Evolutionary conservation across 2,329 filamentous ascomycete genomes (phyloP).

Genomic region (Blastomyces silverae): DNA sequence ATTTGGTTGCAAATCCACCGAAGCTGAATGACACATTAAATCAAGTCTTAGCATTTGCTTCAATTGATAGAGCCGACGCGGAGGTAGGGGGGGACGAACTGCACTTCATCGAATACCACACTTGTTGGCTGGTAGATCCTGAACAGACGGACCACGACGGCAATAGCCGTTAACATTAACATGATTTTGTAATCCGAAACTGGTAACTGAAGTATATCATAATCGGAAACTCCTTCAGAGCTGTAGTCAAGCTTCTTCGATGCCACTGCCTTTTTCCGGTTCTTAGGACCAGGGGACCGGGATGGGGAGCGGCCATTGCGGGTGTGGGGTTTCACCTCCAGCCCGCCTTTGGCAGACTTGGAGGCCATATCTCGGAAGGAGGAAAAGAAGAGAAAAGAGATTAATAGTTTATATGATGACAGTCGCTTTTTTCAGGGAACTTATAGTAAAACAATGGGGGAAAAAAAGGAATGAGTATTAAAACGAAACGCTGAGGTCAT

Average conservation of each 20-base stretch:
- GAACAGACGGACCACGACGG: slow-evolving; percentile 76
- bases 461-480: not conserved
- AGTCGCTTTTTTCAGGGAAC: slow-evolving; percentile 4
- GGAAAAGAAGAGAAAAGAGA: slow-evolving; percentile 18
- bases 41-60: slow-evolving; percentile 9
- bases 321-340: slow-evolving; percentile 34
- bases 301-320: slow-evolving; percentile 34
- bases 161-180: slow-evolving; percentile 64
- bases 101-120: slow-evolving; percentile 98
- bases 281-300: slow-evolving; percentile 37
- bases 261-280: slow-evolving; percentile 28
- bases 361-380: slow-evolving; percentile 17
- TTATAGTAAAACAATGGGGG: not conserved
- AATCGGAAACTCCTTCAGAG: slow-evolving; percentile 60
- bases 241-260: slow-evolving; percentile 37
- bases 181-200: slow-evolving; percentile 75
- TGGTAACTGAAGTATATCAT: slow-evolving; percentile 86
- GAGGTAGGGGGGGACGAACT: slow-evolving; percentile 57
- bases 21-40: slow-evolving; percentile 54
- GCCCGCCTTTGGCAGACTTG: slow-evolving; percentile 28
- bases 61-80: slow-evolving; percentile 10
- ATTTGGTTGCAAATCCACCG: slow-evolving; percentile 95
- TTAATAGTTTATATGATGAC: slow-evolving; percentile 8
- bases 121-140: slow-evolving; percentile 93
- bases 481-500: slow-evolving; percentile 1